Conservation (phyloP, 768 basidiomycete genomes). For the Serendipita sp. region DNA sequence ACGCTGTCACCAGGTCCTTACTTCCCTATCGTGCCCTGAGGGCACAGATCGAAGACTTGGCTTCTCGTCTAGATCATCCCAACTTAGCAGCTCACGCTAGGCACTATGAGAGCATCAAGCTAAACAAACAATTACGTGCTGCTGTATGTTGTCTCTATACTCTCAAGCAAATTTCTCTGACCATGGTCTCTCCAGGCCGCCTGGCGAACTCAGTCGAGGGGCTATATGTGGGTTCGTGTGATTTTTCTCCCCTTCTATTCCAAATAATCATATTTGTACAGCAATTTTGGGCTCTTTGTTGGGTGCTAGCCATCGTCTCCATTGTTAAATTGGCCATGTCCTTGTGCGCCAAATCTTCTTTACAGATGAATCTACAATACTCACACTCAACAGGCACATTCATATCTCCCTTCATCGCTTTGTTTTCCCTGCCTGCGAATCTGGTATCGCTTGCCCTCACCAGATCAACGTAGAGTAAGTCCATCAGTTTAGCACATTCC, state of each 20-base stretch:
- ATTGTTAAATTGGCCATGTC: not conserved
- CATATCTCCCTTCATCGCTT: not conserved
- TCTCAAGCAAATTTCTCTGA: not conserved
- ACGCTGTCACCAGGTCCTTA: not conserved
- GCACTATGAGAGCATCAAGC: conserved; percentile 5
- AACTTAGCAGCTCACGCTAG: not conserved
- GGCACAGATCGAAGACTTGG: not conserved
- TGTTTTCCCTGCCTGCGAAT: conserved; percentile 2
- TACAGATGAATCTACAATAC: not conserved
- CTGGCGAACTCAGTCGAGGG: not conserved
- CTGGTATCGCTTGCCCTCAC: not conserved
- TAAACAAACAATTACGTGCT: not conserved
- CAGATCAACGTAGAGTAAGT: conserved; percentile 2
- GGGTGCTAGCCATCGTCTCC: not conserved
- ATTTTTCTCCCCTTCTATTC: not conserved
- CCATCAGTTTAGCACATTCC: not conserved
- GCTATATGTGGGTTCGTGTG: conserved; percentile 1
- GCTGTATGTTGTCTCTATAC: not conserved
- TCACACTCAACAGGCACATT: not conserved
- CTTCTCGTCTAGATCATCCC: not conserved
- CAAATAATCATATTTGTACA: not conserved
- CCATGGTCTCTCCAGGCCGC: not conserved
- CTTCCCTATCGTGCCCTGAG: not conserved
- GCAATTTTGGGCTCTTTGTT: conserved; percentile 5
- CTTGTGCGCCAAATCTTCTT: not conserved